phyloP scores from a whole-genome alignment of 257 asterid genomes.

The Solanum chmielewskii region DNA sequence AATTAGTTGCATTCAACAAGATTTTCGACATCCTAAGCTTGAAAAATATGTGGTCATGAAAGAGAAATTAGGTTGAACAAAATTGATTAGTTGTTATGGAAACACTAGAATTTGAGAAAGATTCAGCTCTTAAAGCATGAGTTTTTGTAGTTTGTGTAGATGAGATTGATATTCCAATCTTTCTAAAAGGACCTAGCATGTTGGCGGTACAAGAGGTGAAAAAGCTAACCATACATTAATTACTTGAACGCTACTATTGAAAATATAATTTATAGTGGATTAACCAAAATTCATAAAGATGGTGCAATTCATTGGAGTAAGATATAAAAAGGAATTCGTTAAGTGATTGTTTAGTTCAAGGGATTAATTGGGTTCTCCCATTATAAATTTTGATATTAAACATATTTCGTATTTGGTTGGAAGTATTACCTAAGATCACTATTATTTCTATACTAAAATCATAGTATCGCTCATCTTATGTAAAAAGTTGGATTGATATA shows the following conservation, averaged over 20 bases:
- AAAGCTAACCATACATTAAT: not conserved
- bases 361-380: not conserved
- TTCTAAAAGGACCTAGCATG: not conserved
- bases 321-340: not conserved
- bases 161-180: not conserved
- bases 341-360: not conserved
- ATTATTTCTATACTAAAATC: too few relatives aligned
- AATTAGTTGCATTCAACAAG: too few relatives aligned
- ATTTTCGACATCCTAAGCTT: too few relatives aligned
- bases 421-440: too few relatives aligned
- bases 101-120: too few relatives aligned
- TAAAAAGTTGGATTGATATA: too few relatives aligned
- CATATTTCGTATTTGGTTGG: not conserved
- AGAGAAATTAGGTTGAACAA: too few relatives aligned
- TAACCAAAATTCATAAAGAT: not conserved
- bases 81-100: too few relatives aligned
- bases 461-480: too few relatives aligned
- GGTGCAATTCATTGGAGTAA: not conserved
- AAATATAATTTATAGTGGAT: not conserved
- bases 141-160: too few relatives aligned
- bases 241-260: not conserved
- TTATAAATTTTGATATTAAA: too few relatives aligned
- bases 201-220: not conserved
- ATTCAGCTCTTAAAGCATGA: not conserved
- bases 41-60: too few relatives aligned